Conservation (phyloP, 768 basidiomycete genomes). For the Goffeauzyma gilvescens region DNA sequence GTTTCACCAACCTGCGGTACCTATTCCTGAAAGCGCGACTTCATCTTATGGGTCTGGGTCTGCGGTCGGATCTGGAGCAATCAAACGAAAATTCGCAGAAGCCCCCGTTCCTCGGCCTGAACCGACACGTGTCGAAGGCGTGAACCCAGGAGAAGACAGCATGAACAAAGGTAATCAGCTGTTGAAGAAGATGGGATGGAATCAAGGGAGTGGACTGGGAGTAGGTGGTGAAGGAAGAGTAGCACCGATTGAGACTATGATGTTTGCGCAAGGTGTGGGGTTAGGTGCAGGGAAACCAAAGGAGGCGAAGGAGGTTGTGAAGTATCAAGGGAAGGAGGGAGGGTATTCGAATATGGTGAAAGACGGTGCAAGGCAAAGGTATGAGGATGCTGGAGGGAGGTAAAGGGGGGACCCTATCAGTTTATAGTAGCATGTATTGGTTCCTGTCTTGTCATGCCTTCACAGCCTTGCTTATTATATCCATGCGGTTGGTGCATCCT, state of each 20-base stretch:
- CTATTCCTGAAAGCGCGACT: constrained; percentile 40
- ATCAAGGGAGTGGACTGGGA: constrained; percentile 69
- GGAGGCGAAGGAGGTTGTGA: constrained; percentile 43
- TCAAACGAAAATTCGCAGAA: constrained; percentile 41
- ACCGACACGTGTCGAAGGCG: too few species aligned
- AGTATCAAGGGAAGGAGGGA: constrained; percentile 20
- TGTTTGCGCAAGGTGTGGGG: constrained; percentile 74
- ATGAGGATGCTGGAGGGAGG: too few species aligned
- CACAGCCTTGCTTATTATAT: too few species aligned
- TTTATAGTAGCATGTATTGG: too few species aligned
- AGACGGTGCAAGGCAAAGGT: constrained; percentile 25
- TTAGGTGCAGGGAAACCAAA: constrained; percentile 82
- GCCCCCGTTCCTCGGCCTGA: constrained; percentile 45
- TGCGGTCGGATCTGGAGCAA: too few species aligned
- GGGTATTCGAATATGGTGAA: constrained; percentile 16
- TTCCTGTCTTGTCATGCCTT: too few species aligned
- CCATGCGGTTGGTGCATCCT: too few species aligned
- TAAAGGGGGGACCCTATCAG: too few species aligned
- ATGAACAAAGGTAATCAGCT: constrained; percentile 80
- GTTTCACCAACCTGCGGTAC: constrained; percentile 80
- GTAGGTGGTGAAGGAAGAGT: constrained; percentile 62
- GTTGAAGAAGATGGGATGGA: constrained; percentile 97
- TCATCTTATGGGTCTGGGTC: too few species aligned
- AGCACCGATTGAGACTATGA: constrained; percentile 58
- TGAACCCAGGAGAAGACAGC: constrained; percentile 60